These are phyloP conservation scores for Ophiorrhiza pumila DNA, from an alignment of 257 asterid species.

Conservation along the genomic window DNA sequence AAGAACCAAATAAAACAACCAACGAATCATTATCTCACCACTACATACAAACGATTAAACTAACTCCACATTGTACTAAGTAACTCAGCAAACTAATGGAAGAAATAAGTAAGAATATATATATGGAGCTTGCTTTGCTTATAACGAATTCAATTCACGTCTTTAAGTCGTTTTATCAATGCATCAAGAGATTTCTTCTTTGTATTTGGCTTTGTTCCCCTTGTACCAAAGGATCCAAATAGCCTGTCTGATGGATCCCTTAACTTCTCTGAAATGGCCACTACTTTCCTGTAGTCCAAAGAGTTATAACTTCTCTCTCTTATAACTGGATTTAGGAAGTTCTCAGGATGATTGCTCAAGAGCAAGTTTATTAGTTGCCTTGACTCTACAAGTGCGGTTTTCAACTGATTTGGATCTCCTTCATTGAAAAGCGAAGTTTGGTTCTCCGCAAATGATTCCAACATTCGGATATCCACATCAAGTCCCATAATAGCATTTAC, in stretches of 20 bases:
- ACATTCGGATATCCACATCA: slow-evolving; percentile 64
- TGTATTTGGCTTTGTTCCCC: slow-evolving; percentile 84
- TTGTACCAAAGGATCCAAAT: slow-evolving; percentile 81
- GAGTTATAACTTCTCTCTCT: slow-evolving; percentile 86
- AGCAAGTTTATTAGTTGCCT: slow-evolving; percentile 91
- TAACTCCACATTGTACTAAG: slow-evolving; percentile 10
- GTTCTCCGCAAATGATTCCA: slow-evolving; percentile 94
- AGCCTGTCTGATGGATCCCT: slow-evolving; percentile 86
- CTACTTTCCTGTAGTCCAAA: slow-evolving; percentile 78
- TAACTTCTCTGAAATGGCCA: slow-evolving; percentile 76
- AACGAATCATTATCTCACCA: slow-evolving; percentile 8
- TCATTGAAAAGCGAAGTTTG: slow-evolving; percentile 69
- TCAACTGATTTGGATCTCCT: slow-evolving; percentile 59
- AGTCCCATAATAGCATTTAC: slow-evolving; percentile 74
- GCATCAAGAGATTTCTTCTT: slow-evolving; percentile 94
- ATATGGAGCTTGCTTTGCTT: slow-evolving; percentile 26
- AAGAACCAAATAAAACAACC: slow-evolving; percentile 5
- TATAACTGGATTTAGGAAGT: slow-evolving; percentile 83
- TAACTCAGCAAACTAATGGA: slow-evolving; percentile 35
- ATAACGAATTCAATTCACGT: slow-evolving; percentile 54
- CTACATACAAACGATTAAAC: slow-evolving; percentile 17
- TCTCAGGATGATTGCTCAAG: slow-evolving; percentile 88
- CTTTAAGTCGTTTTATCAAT: slow-evolving; percentile 86
- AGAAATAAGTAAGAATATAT: slow-evolving; percentile 30
- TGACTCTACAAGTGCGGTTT: slow-evolving; percentile 70